Conservation (phyloP, 768 basidiomycete species). For the Hebeloma cylindrosporum region DNA sequence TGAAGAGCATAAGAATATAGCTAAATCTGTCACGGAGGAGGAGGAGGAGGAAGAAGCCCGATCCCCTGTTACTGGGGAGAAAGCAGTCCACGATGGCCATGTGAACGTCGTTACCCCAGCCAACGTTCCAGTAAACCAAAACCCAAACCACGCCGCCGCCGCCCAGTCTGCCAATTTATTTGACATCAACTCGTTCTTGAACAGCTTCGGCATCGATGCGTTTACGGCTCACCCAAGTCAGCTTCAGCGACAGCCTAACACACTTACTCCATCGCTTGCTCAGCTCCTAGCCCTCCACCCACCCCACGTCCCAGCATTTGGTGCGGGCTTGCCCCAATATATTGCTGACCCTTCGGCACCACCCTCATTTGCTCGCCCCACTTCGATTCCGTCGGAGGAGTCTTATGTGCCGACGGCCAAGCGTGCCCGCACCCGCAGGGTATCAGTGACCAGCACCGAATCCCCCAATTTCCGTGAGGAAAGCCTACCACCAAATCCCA, state of each 20-base stretch:
- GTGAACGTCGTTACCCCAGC: constrained; percentile 57
- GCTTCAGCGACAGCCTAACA: constrained; percentile 30
- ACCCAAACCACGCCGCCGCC: constrained; percentile 23
- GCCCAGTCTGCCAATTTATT: constrained; percentile 34
- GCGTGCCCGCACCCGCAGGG: constrained; percentile 56
- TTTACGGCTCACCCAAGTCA: constrained; percentile 26
- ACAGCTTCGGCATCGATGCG: constrained; percentile 20
- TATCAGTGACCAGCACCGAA: constrained; percentile 37
- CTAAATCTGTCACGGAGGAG: constrained; percentile 36
- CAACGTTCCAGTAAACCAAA: constrained; percentile 34
- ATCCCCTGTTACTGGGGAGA: constrained; percentile 35
- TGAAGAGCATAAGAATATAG: constrained; percentile 37
- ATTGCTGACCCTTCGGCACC: constrained; percentile 26
- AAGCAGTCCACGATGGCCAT: constrained; percentile 54
- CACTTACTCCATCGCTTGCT: constrained; percentile 57
- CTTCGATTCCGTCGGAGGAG: constrained; percentile 29
- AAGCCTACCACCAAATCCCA: constrained; percentile 21
- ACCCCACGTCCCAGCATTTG: constrained; percentile 25
- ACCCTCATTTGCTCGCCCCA: constrained; percentile 19
- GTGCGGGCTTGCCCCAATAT: constrained; percentile 19
- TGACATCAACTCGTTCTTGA: constrained; percentile 39
- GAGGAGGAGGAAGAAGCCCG: constrained; percentile 48
- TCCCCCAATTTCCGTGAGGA: constrained; percentile 32
- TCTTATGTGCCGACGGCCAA: constrained; percentile 45
- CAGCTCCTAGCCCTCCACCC: constrained; percentile 68